Conservation (phyloP, 2,329 filamentous ascomycete species). For the Cladosporium austrohemisphaericum region DNA sequence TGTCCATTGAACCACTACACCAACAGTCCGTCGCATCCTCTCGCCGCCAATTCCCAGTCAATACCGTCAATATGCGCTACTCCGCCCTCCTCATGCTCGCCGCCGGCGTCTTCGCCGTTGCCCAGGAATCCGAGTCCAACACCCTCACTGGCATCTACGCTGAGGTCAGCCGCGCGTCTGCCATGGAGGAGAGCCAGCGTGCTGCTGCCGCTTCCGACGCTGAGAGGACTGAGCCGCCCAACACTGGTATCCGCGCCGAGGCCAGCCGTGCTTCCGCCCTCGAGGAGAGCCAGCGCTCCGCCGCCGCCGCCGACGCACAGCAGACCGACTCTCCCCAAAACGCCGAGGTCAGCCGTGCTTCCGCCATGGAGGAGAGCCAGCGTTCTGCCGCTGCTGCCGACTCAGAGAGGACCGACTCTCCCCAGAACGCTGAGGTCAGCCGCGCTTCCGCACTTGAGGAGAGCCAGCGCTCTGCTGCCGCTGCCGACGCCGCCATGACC, state of each 20-base stretch:
- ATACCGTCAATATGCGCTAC: slow-evolving; percentile 14
- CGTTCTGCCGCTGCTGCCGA: slow-evolving; percentile 3
- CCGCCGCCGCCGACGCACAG: not conserved
- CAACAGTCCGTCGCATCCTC: slow-evolving; percentile 14
- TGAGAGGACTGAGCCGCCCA: not conserved
- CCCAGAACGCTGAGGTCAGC: not conserved
- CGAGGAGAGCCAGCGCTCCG: slow-evolving; percentile 9
- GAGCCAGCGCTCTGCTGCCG: not conserved
- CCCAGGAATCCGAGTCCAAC: slow-evolving; percentile 12
- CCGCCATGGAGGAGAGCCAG: slow-evolving; percentile 7
- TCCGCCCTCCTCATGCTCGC: slow-evolving; percentile 13
- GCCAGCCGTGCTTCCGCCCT: slow-evolving; percentile 8
- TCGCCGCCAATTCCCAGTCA: not conserved
- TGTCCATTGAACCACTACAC: slow-evolving; percentile 3
- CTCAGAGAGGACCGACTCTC: not conserved
- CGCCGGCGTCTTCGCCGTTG: slow-evolving; percentile 14
- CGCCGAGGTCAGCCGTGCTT: slow-evolving; percentile 4
- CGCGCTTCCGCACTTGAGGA: not conserved
- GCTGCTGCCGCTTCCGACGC: not conserved
- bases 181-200: slow-evolving; percentile 15
- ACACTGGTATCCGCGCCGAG: slow-evolving; percentile 3
- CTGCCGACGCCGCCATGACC: not conserved
- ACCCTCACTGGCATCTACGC: slow-evolving; percentile 11
- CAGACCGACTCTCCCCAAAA: not conserved
- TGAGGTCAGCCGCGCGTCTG: slow-evolving; percentile 9